phyloP scores from a whole-genome alignment of 1,284 basidiomycete genomes.

The Ustilago sp. region DNA sequence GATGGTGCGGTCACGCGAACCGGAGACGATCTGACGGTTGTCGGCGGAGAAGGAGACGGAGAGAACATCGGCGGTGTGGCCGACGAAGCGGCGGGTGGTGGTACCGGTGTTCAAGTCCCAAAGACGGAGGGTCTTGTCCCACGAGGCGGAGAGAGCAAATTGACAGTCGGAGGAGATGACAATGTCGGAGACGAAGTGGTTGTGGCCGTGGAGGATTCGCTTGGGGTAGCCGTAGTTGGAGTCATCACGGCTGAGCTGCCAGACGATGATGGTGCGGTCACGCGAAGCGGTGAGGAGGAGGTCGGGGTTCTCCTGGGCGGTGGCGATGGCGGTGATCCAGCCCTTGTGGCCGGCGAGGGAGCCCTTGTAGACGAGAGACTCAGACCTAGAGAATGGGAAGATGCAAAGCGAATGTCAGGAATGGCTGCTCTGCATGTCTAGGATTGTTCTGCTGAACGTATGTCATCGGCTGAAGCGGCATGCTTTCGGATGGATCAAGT shows the following conservation, averaged over 20 bases:
- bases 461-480: slow-evolving; percentile 7
- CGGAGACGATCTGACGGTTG: slow-evolving; percentile 90
- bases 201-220: slow-evolving; percentile 97
- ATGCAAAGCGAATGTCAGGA: slow-evolving; percentile 12
- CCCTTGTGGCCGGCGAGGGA: slow-evolving; percentile 92
- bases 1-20: slow-evolving; percentile 93
- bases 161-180: slow-evolving; percentile 91
- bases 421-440: not conserved
- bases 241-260: slow-evolving; percentile 97
- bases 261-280: slow-evolving; percentile 99
- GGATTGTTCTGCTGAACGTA: not conserved
- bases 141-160: slow-evolving; percentile 98
- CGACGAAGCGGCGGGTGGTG: slow-evolving; percentile 82
- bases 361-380: slow-evolving; percentile 68
- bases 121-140: slow-evolving; percentile 99
- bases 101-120: slow-evolving; percentile 76
- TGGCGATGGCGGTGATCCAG: slow-evolving; percentile 92
- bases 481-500: not conserved
- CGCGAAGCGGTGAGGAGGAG: slow-evolving; percentile 96
- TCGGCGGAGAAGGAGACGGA: slow-evolving; percentile 73
- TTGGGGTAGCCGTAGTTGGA: slow-evolving; percentile 73
- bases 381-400: slow-evolving; percentile 36
- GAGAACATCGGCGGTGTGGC: slow-evolving; percentile 97
- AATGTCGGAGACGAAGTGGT: slow-evolving; percentile 99
- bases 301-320: slow-evolving; percentile 95